phyloP scores from a whole-genome alignment of 2,329 filamentous ascomycete species.

The Fusarium pininemorale region DNA sequence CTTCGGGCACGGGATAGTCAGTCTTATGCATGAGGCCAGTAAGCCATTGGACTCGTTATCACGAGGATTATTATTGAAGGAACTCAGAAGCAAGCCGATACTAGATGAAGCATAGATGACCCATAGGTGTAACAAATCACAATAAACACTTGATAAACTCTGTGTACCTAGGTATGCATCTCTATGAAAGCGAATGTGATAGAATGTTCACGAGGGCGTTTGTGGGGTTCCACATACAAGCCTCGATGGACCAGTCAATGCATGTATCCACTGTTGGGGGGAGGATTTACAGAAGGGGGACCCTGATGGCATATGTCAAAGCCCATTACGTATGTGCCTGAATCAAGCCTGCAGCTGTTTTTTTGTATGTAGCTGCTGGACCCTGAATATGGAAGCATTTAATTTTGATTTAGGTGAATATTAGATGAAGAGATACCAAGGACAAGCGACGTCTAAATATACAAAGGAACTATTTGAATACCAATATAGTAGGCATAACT shows the following conservation, averaged over 20 bases:
- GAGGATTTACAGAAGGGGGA: slow-evolving; percentile 13
- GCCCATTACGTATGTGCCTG: slow-evolving; percentile 10
- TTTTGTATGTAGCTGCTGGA: background rate
- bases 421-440: background rate
- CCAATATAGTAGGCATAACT: background rate
- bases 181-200: slow-evolving; percentile 8
- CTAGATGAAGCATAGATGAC: background rate
- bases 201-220: slow-evolving; percentile 16
- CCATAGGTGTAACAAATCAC: background rate
- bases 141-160: background rate
- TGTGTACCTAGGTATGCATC: background rate
- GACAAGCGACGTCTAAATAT: background rate
- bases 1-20: background rate
- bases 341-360: background rate
- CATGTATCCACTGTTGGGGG: background rate
- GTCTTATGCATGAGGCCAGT: background rate
- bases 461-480: background rate
- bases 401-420: background rate
- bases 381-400: slow-evolving; percentile 13
- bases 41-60: background rate
- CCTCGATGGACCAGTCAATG: background rate
- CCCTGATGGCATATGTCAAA: slow-evolving; percentile 34
- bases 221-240: slow-evolving; percentile 12
- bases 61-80: background rate
- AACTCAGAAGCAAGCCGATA: background rate